Conservation (phyloP, 116 monocot genomes). For the Trichopus zeylanicus region DNA sequence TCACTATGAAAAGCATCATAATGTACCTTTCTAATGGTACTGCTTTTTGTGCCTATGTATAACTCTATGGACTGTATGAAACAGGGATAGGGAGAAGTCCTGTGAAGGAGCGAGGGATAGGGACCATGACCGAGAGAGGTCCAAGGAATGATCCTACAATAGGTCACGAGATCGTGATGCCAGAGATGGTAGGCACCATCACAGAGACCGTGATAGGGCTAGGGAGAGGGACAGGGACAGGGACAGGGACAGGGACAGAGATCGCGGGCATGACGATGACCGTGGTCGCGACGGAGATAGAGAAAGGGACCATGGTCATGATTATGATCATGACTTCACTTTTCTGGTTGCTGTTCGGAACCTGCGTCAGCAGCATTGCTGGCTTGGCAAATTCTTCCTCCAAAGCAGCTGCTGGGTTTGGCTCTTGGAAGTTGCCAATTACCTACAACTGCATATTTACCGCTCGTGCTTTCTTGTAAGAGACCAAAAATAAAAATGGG, state of each 20-base stretch:
- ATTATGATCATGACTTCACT: slow-evolving; percentile 53
- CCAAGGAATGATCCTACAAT: slow-evolving; percentile 38
- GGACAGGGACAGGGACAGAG: slow-evolving; percentile 33
- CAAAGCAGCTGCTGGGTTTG: too few relatives aligned
- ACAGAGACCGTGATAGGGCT: slow-evolving; percentile 50
- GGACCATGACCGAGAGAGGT: slow-evolving; percentile 44
- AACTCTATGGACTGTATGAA: too few relatives aligned
- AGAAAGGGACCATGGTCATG: slow-evolving; percentile 32
- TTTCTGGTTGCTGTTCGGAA: too few relatives aligned
- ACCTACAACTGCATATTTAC: too few relatives aligned
- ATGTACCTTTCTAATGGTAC: too few relatives aligned
- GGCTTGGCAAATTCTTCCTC: too few relatives aligned
- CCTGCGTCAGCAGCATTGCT: too few relatives aligned
- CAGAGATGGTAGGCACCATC: slow-evolving; percentile 62
- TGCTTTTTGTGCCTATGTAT: too few relatives aligned
- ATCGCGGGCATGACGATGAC: slow-evolving; percentile 25
- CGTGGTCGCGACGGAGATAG: slow-evolving; percentile 28
- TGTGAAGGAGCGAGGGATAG: slow-evolving; percentile 51
- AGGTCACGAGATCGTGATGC: slow-evolving; percentile 42
- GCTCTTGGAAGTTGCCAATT: too few relatives aligned
- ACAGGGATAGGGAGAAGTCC: slow-evolving; percentile 59
- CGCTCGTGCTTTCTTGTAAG: too few relatives aligned
- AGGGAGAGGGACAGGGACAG: slow-evolving; percentile 38
- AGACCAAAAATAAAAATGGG: too few relatives aligned
- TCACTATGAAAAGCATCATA: too few relatives aligned